These are phyloP conservation scores for Fusarium tjaetaba DNA, from an alignment of 2,329 filamentous ascomycete species.

Conservation along the genomic window DNA sequence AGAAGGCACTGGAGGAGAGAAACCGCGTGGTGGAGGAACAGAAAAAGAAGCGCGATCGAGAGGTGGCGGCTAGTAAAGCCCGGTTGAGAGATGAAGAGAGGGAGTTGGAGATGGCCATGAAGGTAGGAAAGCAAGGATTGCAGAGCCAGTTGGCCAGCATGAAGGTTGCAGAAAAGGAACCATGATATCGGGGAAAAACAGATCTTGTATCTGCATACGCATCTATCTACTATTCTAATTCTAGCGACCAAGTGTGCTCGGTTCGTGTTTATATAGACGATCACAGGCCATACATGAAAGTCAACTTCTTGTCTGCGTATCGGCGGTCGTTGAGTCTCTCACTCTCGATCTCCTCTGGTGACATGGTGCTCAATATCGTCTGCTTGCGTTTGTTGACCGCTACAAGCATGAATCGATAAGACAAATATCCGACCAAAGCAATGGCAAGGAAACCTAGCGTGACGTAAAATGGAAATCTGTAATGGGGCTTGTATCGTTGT, in stretches of 20 bases:
- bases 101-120: slow-evolving; percentile 75
- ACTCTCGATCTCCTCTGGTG: slow-evolving; percentile 37
- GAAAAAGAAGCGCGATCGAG: slow-evolving; percentile 67
- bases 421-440: slow-evolving; percentile 37
- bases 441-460: slow-evolving; percentile 39
- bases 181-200: slow-evolving; percentile 15
- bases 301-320: slow-evolving; percentile 44
- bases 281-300: slow-evolving; percentile 42
- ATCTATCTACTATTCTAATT: slow-evolving; percentile 16
- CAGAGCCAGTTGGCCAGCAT: slow-evolving; percentile 64
- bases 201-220: background rate
- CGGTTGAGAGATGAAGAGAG: slow-evolving; percentile 72
- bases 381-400: slow-evolving; percentile 37
- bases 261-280: background rate
- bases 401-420: slow-evolving; percentile 35
- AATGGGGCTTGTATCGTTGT: slow-evolving; percentile 35
- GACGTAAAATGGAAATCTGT: slow-evolving; percentile 42
- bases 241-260: background rate
- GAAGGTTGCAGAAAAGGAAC: slow-evolving; percentile 38
- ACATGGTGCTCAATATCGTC: slow-evolving; percentile 30
- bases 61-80: slow-evolving; percentile 69
- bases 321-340: slow-evolving; percentile 40
- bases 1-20: slow-evolving; percentile 73
- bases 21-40: slow-evolving; percentile 71
- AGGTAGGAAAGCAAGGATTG: slow-evolving; percentile 72